These are phyloP conservation scores for Teunomyces kruisii DNA, from an alignment of 805 yeast genomes.

Conservation along the genomic window DNA sequence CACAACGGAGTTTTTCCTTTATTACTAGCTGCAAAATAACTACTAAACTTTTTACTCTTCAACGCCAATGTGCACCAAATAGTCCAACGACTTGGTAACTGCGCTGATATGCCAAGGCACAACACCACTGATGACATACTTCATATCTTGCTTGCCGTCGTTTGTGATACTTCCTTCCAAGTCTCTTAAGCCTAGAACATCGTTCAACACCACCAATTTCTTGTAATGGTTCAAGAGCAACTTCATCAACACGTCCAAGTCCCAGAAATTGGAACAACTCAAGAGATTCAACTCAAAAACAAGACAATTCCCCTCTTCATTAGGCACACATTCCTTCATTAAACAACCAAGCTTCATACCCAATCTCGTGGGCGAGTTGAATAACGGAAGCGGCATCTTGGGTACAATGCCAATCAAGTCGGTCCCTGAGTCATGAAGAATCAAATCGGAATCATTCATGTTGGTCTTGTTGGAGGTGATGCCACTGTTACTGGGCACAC, in stretches of 20 bases:
- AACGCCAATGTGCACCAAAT: constrained; percentile 58
- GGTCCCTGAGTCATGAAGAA: constrained; percentile 49
- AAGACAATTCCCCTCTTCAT: constrained; percentile 15
- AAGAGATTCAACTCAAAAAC: constrained; percentile 65
- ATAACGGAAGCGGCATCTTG: constrained; percentile 60
- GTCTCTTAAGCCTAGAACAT: constrained; percentile 33
- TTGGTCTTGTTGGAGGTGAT: background rate
- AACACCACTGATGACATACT: constrained; percentile 27
- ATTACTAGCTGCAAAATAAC: background rate
- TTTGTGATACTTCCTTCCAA: constrained; percentile 15
- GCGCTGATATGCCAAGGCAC: constrained; percentile 76
- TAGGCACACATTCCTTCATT: constrained; percentile 35
- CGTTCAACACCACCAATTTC: constrained; percentile 48
- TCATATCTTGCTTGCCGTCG: constrained; percentile 1
- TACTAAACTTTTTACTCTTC: too few relatives aligned
- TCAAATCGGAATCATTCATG: constrained; percentile 3
- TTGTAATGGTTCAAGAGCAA: constrained; percentile 60
- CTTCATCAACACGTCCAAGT: constrained; percentile 53
- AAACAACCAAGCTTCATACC: constrained; percentile 73
- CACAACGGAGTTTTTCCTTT: too few relatives aligned
- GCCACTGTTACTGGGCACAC: constrained; percentile 4
- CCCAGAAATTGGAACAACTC: constrained; percentile 71
- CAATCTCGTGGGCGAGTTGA: constrained; percentile 67
- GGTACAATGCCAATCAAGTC: constrained; percentile 60
- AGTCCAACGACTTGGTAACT: constrained; percentile 60